Evolutionary conservation across 139 green algal genomes (phyloP), one percentile per base, ranked within the genome.

Genomic region (Cymbomonas tetramitiformis): DNA sequence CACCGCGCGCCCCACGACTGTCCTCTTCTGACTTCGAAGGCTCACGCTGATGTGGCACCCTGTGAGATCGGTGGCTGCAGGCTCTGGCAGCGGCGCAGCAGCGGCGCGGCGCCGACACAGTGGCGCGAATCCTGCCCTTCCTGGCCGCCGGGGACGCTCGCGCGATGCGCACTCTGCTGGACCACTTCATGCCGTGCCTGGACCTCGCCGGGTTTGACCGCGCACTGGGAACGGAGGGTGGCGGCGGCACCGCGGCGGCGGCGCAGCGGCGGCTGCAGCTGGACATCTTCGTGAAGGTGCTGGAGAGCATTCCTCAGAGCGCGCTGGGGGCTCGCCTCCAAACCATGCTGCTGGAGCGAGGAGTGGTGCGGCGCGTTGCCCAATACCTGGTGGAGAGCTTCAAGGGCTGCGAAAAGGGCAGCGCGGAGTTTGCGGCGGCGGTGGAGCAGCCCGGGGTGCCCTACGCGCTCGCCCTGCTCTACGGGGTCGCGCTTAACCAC

Each of bases 101-200:
- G 26, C 9, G 4, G 9, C 9, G 9, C 23, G 47, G 18, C 4
- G 51, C 64, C 10, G 68, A 69, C 23, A 63, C 64, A 30, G 58
- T 85, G 30, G 78, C 72, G 0, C 57, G 69, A 6, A 48, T 83
- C 6, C 51, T 85, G 41, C 77, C 78, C 2, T 58, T 71, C 21
- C 52, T 85, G 25, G 74, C 78, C 2, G 64, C 61, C 21, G 44
- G 58, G 41, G 70, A 77, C 50, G 32, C 39, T n/a, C 41, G 48
- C 4, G 76, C 75, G 2, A 74, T 77, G 64, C 64, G 64, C n/a
- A 62, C 60, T 0, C 56, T 84, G 12, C 51, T 79, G 30, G 56
- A 73, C 10, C 68, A 79, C 46, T 81, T 80, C 49, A 30, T 40
- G 7, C 44, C 61, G 2, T 65, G 49, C 43, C 28, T 79, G 10